Evolutionary conservation across 192 early-diverging fungal genomes (phyloP).

Genomic region (Linnemannia hyalina): DNA sequence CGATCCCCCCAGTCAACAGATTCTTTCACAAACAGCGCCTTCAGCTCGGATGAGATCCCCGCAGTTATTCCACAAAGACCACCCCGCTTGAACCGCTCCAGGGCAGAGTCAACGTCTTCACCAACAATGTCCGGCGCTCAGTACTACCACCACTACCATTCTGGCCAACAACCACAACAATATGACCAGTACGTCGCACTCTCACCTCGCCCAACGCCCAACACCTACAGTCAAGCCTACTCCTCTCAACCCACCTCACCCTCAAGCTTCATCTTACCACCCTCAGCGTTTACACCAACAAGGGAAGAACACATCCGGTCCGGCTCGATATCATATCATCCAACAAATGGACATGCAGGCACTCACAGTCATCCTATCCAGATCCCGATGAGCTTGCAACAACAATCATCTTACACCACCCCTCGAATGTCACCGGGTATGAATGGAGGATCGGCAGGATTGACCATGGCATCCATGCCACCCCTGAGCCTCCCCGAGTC

Average conservation of each 20-base stretch:
- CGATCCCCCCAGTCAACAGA: constrained; percentile 36
- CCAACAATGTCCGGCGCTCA: constrained; percentile 35
- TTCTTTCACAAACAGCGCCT: constrained; percentile 12
- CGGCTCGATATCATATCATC: constrained; percentile 31
- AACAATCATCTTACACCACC: constrained; percentile 22
- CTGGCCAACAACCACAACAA: constrained; percentile 20
- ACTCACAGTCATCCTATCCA: constrained; percentile 29
- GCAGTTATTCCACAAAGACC: constrained; percentile 32
- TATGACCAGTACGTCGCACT: constrained; percentile 33
- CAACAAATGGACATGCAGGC: not conserved
- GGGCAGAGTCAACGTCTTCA: constrained; percentile 35
- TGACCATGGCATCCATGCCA: constrained; percentile 21
- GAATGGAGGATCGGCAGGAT: constrained; percentile 13
- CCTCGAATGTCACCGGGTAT: constrained; percentile 45
- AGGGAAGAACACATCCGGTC: constrained; percentile 37
- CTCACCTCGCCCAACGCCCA: constrained; percentile 38
- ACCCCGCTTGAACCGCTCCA: constrained; percentile 27
- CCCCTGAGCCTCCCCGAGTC: constrained; percentile 37
- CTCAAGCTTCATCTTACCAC: constrained; percentile 47
- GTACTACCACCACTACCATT: constrained; percentile 46
- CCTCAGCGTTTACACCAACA: constrained; percentile 33
- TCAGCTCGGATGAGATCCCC: constrained; percentile 41
- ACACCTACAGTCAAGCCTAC: constrained; percentile 22
- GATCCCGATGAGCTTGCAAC: not conserved
- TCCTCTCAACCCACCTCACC: constrained; percentile 45